Base-by-base conservation (phyloP, 306 rosid species). In the Benincasa hispida region DNA sequence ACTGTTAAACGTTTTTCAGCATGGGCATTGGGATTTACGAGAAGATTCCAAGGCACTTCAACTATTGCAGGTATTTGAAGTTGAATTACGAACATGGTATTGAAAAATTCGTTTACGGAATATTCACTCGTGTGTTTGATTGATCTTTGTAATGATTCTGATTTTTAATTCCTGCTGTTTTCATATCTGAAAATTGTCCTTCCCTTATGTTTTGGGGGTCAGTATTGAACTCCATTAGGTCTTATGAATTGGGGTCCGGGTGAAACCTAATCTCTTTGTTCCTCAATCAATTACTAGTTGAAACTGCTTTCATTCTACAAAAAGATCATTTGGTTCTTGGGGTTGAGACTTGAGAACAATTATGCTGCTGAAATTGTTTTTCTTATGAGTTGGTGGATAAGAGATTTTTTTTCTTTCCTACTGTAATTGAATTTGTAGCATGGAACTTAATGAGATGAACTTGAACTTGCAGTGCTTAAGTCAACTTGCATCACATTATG, bases 1-100 rank as follows among this genome's bases (percentile, higher is more conserved):
- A 34, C 45, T 59, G 63, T 30, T 58, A 34, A 58, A 41, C 68
- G 60, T 34, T 83, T 15, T 83, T 75, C 84, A 93, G 97, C 97
- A 93, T 79, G 89, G 91, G 75, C 74, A 55, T 66, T 93, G 98
- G 98, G 81, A 87, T 89, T 63, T 87, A n/a, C 87, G 83, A 81
- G 91, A 87, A 73, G 98, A 93, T 84, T 67, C 92, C 0, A 86
- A 83, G 51, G 98, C 98, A 51, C 98, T 93, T 77, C 77, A 84
- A 41, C 79, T 84, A 6, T 79, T 93, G 61, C 81, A 84, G 92
- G 97, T 91, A 75, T 76, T 59, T 74, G 30, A 45, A 77, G 42
- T 3, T 68, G 25, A 2, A n/a, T 34, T 54, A 5, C 30, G 35
- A 42, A 24, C 7, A 12, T 42, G 9, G 1, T n/a, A 13, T 12